Evolutionary conservation across 345 rosid species (phyloP).

Genomic region (Kandelia obovata): DNA sequence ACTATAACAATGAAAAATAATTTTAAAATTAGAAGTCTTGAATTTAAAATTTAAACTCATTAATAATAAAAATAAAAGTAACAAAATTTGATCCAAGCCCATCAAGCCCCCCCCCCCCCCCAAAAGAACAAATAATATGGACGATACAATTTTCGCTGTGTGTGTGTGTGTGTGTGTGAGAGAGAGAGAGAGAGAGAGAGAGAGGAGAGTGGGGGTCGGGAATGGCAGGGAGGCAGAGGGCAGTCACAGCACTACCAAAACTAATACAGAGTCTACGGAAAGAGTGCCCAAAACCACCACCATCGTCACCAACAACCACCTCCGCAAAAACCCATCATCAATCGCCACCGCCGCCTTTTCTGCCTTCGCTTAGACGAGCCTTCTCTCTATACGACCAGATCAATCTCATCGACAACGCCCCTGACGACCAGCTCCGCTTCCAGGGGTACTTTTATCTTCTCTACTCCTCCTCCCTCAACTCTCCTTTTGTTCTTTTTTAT

Average conservation of each 20-base stretch:
- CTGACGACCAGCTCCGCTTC: slow-evolving; percentile 90
- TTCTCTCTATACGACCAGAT: slow-evolving; percentile 95
- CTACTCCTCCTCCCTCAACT: not conserved
- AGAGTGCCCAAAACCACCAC: slow-evolving; percentile 16
- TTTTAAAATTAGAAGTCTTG: no score
- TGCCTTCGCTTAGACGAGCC: slow-evolving; percentile 80
- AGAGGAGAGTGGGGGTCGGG: not conserved
- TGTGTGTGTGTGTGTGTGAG: no score
- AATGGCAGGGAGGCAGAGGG: slow-evolving; percentile 58
- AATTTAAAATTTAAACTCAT: no score
- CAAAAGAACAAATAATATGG: slow-evolving; percentile 22
- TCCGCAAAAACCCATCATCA: slow-evolving; percentile 15
- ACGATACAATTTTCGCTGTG: no score
- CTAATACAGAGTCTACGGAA: slow-evolving; percentile 46
- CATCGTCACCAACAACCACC: not conserved
- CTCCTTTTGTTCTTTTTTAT: not conserved
- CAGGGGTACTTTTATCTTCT: slow-evolving; percentile 42
- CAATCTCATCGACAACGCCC: slow-evolving; percentile 82
- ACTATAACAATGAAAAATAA: no score
- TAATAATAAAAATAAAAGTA: no score
- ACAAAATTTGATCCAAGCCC: no score
- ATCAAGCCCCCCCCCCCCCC: no score
- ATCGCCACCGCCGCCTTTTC: not conserved
- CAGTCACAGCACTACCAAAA: slow-evolving; percentile 46
- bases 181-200: no score